Percentiles rank a stretch among this genome's conserved stretches.
Conservation (phyloP, 2,329 filamentous ascomycete genomes). For the Cladosporium sp. region DNA sequence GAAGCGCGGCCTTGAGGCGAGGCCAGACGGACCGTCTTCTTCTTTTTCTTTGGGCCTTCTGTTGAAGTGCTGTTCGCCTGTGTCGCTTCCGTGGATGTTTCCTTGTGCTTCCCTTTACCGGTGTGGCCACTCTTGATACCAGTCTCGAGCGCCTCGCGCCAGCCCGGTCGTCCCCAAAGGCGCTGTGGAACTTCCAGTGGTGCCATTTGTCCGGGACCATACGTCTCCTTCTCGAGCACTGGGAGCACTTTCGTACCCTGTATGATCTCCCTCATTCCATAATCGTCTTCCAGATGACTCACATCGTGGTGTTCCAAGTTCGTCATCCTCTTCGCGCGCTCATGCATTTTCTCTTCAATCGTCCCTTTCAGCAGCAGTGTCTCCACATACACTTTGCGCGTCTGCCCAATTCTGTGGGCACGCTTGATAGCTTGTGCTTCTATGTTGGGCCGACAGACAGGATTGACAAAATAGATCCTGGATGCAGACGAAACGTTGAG, state of each 20-base stretch:
- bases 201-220: slow-evolving; percentile 37
- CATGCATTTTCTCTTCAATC: slow-evolving; percentile 79
- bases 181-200: slow-evolving; percentile 38
- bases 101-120: not conserved
- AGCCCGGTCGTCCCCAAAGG: slow-evolving; percentile 40
- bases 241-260: slow-evolving; percentile 50
- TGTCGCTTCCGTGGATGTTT: not conserved
- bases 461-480: slow-evolving; percentile 83
- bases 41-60: not conserved
- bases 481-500: slow-evolving; percentile 81
- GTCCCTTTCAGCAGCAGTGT: slow-evolving; percentile 76
- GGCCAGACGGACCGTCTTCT: not conserved
- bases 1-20: not conserved
- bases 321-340: slow-evolving; percentile 70
- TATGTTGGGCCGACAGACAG: slow-evolving; percentile 77
- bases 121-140: not conserved
- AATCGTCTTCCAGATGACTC: slow-evolving; percentile 56
- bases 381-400: slow-evolving; percentile 73
- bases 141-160: slow-evolving; percentile 15
- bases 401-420: slow-evolving; percentile 82
- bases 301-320: slow-evolving; percentile 53
- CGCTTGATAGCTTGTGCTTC: slow-evolving; percentile 91
- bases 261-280: slow-evolving; percentile 55
- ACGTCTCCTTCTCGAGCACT: slow-evolving; percentile 32
- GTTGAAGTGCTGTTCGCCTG: not conserved